A percentile compares a stretch with the other conserved stretches of the same genome.
Evolutionary conservation across 352 stramenopile genomes (phyloP).

Genomic region (Phytopythium mirpurense): DNA sequence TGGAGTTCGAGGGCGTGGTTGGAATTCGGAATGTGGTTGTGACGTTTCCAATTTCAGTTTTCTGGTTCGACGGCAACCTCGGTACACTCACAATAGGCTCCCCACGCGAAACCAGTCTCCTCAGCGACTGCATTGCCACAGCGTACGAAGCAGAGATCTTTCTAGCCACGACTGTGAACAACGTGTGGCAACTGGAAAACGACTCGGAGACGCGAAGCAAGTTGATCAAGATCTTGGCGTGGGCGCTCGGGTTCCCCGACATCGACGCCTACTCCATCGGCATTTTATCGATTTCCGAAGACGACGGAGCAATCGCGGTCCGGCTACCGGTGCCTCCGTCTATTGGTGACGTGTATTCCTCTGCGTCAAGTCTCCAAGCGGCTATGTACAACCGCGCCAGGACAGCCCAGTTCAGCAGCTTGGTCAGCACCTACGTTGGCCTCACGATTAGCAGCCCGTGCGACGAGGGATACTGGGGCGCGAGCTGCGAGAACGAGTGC

Average conservation of each 20-base stretch:
- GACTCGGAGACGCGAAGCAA: background rate
- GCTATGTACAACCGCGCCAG: background rate
- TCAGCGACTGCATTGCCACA: conserved; percentile 2
- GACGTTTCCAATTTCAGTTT: background rate
- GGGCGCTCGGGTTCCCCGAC: conserved; percentile 4
- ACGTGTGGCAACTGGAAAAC: background rate
- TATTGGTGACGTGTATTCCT: background rate
- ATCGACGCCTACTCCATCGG: background rate
- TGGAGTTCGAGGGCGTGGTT: conserved; percentile 1
- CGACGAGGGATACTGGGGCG: background rate
- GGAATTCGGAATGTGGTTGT: background rate
- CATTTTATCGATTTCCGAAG: background rate
- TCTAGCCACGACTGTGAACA: background rate
- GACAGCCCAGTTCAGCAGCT: background rate
- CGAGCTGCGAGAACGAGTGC: background rate
- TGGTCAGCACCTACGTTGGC: background rate
- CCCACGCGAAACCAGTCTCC: background rate
- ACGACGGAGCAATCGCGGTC: background rate
- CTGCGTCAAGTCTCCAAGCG: background rate
- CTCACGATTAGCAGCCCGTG: background rate
- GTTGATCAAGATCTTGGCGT: conserved; percentile 1
- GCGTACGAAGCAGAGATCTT: background rate
- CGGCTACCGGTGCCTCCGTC: background rate
- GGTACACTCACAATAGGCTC: background rate
- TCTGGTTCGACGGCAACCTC: background rate